A percentile compares a stretch with the other conserved stretches of the same genome.
Conservation (phyloP, 805 yeast species). For the Hagleromyces aurorensis region DNA sequence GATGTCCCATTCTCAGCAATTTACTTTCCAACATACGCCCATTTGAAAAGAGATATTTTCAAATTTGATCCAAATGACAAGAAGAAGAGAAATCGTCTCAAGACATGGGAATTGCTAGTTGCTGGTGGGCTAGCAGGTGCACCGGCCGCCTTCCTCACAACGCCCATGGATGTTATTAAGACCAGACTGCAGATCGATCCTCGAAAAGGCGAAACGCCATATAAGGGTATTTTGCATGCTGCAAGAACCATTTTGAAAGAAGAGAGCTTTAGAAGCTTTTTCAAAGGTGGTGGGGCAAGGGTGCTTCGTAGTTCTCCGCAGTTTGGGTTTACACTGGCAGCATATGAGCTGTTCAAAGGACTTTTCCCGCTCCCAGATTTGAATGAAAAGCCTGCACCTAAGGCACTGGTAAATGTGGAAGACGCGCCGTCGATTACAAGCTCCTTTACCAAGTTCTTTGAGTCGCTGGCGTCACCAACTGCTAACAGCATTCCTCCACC, state of each 20-base stretch:
- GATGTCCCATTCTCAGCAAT: conserved; percentile 97
- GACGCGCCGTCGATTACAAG: conserved; percentile 21
- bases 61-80: conserved; percentile 70
- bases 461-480: conserved; percentile 14
- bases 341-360: conserved; percentile 83
- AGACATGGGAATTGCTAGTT: conserved; percentile 73
- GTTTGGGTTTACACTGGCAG: conserved; percentile 96
- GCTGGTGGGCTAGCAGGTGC: conserved; percentile 96
- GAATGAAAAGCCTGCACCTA: conserved; percentile 10
- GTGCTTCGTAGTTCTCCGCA: conserved; percentile 94
- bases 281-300: conserved; percentile 95
- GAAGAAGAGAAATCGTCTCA: conserved; percentile 49
- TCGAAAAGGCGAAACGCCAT: conserved; percentile 66
- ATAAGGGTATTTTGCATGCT: conserved; percentile 73
- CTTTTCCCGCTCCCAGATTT: conserved; percentile 54
- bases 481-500: conserved; percentile 12
- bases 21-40: conserved; percentile 95
- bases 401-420: conserved; percentile 4
- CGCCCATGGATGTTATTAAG: conserved; percentile 95
- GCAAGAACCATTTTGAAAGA: conserved; percentile 63
- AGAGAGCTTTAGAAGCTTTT: conserved; percentile 80
- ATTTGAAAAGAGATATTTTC: conserved; percentile 74
- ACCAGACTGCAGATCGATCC: conserved; percentile 87
- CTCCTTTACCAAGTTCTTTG: conserved; percentile 17
- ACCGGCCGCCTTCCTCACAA: conserved; percentile 94